Evolutionary conservation across 176 grass and related monocot genomes (phyloP), one percentile per base, ranked within the genome.

Genomic region (Paspalum vaginatum): DNA sequence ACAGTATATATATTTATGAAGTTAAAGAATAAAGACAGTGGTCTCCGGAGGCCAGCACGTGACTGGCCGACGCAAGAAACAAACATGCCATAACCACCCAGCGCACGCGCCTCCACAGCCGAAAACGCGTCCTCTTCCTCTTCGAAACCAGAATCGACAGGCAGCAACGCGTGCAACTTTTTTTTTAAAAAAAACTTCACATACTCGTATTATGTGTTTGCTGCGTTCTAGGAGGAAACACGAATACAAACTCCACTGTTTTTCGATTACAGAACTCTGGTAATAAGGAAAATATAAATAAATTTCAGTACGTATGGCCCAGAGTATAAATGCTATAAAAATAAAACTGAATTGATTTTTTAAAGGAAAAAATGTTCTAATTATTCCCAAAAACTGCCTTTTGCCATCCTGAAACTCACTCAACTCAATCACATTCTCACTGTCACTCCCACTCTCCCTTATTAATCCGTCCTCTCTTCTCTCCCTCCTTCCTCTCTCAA

Each of bases 401-500:
- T 16, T 52, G 47, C 49, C 52, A 58, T 44, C 54, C 54, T 43
- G n/a, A 24, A 51, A 56, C 24, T 17, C 61, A 11, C 75, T 61
- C 42, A 20, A 11, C 75, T 61, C 42, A 20, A 6, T 38, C 61
- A 4, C 51, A 59, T 25, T 61, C 58, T 26, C 58, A 61, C 25
- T 14, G 32, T 32, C 57, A 26, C 57, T 25, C 56, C 21, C 21
- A 6, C 43, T 2, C 68, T 14, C 65, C 32, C 79, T 70, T 48
- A 24, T 61, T 70, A 63, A 79, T 59, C 47, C 32, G 46, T 56
- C 54, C 14, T 8, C 43, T 24, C 7, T 63, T 54, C 0, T 64
- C 38, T 57, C 24, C 11, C 12, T 25, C n/a, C 39, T 22, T 4
- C 5, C 11, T 27, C 42, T 64, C 77, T 78, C 83, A 81, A 88